A percentile compares a stretch with the other conserved stretches of the same genome.
Conservation (phyloP, 257 asterid species). For the Solanum sparsipilum region DNA sequence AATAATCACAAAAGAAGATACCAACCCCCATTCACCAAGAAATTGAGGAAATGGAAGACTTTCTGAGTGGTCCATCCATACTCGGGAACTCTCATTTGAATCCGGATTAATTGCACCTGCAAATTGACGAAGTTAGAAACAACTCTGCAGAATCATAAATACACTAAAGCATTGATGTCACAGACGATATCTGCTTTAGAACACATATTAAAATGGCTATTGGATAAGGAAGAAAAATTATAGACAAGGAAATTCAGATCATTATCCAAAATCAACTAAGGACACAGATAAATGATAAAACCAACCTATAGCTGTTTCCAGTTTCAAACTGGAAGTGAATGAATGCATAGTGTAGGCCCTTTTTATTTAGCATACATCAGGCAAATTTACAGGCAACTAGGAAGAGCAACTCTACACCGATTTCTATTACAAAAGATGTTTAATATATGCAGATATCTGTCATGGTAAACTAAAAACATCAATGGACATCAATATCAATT, state of each 20-base stretch:
- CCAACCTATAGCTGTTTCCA: not conserved
- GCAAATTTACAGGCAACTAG: not conserved
- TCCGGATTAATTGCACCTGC: slow-evolving; percentile 82
- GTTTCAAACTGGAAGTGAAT: not conserved
- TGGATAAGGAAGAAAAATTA: not conserved
- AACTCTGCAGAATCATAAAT: not conserved
- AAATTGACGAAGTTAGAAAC: not conserved
- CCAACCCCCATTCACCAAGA: slow-evolving; percentile 88
- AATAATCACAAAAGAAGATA: not conserved
- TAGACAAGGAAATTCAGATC: not conserved
- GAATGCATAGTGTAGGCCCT: not conserved
- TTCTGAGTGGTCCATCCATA: slow-evolving; percentile 99
- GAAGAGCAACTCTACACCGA: not conserved
- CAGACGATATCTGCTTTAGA: not conserved
- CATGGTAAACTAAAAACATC: not conserved
- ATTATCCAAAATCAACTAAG: not conserved
- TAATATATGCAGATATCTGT: not conserved
- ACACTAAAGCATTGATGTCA: not conserved
- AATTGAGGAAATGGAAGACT: slow-evolving; percentile 95
- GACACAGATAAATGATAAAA: not conserved
- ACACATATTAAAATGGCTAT: not conserved
- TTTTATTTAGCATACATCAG: not conserved
- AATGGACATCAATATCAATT: not conserved
- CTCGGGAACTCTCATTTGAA: slow-evolving; percentile 90
- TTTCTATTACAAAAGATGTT: not conserved